phyloP scores from a whole-genome alignment of 2,329 filamentous ascomycete species.

The Ophiostoma populinum region DNA sequence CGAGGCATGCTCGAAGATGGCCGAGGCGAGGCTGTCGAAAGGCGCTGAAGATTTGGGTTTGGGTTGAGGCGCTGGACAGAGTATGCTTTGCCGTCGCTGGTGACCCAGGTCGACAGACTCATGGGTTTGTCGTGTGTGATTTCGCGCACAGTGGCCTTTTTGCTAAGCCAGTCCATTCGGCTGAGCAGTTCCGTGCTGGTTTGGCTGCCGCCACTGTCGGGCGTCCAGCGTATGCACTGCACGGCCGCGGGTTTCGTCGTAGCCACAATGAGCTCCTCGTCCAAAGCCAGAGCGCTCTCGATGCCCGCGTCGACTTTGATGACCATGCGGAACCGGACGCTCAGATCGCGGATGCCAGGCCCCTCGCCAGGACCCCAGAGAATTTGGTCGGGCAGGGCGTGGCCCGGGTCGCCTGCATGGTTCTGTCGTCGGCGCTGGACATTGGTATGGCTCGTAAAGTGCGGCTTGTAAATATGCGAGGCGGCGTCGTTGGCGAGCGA shows the following conservation, averaged over 20 bases:
- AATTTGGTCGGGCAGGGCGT: conserved; percentile 40
- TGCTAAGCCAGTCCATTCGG: conserved; percentile 71
- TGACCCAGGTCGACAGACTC: conserved; percentile 89
- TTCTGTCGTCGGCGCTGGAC: conserved; percentile 44
- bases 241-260: conserved; percentile 86
- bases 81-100: conserved; percentile 71
- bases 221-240: conserved; percentile 90
- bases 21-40: neutral
- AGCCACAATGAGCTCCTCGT: conserved; percentile 83
- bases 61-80: conserved; percentile 90
- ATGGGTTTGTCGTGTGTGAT: conserved; percentile 94
- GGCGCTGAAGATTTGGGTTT: no score
- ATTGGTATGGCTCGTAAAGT: conserved; percentile 53
- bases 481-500: conserved; percentile 72
- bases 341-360: conserved; percentile 67
- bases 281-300: conserved; percentile 67
- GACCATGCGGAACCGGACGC: conserved; percentile 86
- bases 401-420: conserved; percentile 38
- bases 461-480: conserved; percentile 68
- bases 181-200: conserved; percentile 81
- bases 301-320: conserved; percentile 97
- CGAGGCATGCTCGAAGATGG: no score
- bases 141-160: conserved; percentile 57
- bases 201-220: conserved; percentile 64
- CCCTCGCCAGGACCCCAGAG: conserved; percentile 68